Conservation (phyloP, 352 stramenopile genomes). For the Plasmopara muralis region DNA sequence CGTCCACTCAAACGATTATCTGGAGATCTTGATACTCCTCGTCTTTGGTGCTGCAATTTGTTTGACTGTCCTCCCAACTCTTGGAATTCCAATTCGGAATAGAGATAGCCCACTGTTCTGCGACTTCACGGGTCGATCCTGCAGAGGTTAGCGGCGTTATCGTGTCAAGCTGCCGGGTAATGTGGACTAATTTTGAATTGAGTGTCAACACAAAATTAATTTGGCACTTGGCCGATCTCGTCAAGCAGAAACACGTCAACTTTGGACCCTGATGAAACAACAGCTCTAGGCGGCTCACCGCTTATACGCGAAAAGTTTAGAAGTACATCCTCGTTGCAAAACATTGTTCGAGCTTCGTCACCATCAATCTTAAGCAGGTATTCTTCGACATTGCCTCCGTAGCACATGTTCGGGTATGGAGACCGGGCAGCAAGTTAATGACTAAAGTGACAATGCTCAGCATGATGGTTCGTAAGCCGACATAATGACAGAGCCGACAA, state of each 20-base stretch:
- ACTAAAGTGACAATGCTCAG: slow-evolving; percentile 7
- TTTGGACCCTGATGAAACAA: slow-evolving; percentile 67
- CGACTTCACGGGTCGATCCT: slow-evolving; percentile 46
- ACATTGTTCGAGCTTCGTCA: slow-evolving; percentile 52
- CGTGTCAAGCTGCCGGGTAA: slow-evolving; percentile 14
- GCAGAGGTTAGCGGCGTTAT: slow-evolving; percentile 38
- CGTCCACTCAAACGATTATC: slow-evolving; percentile 28
- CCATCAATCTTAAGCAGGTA: slow-evolving; percentile 71
- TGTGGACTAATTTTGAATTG: slow-evolving; percentile 20
- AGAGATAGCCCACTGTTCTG: slow-evolving; percentile 66
- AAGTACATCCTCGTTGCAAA: slow-evolving; percentile 78
- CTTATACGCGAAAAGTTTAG: slow-evolving; percentile 75
- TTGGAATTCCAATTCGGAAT: slow-evolving; percentile 84
- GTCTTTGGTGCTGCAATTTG: slow-evolving; percentile 70
- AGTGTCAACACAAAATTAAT: slow-evolving; percentile 68
- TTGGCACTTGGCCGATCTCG: slow-evolving; percentile 28
- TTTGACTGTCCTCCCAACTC: slow-evolving; percentile 75
- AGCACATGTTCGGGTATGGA: slow-evolving; percentile 21
- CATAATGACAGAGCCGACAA: slow-evolving; percentile 10
- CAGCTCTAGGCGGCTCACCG: slow-evolving; percentile 46
- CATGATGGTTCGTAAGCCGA: background rate
- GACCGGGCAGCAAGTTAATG: too few relatives aligned
- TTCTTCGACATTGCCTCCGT: slow-evolving; percentile 69
- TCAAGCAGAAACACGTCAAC: slow-evolving; percentile 66
- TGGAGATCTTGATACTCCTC: slow-evolving; percentile 45